Conservation (phyloP, 2,329 filamentous ascomycete genomes). For the Mollisiaceae sp. region DNA sequence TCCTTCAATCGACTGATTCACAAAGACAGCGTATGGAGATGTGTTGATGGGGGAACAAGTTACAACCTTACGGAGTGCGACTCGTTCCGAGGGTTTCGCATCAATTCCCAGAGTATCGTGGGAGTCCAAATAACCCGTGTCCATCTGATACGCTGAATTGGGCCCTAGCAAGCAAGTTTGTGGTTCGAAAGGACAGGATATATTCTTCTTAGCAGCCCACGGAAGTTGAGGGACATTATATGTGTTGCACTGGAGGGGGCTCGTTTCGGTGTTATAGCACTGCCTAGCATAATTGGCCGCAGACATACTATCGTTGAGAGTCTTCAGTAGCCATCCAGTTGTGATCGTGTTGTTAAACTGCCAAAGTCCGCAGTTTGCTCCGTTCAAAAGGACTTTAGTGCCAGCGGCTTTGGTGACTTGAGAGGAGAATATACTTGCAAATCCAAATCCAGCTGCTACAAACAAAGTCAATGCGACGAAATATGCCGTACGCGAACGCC, state of each 20-base stretch:
- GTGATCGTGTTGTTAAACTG: not conserved
- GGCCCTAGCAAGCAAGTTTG: conserved; percentile 13
- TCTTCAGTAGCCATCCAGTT: conserved; percentile 11
- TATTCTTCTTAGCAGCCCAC: conserved; percentile 20
- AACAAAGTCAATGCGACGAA: not conserved
- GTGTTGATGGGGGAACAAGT: conserved; percentile 20
- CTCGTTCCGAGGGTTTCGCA: conserved; percentile 14
- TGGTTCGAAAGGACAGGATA: conserved; percentile 22
- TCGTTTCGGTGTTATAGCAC: conserved; percentile 16
- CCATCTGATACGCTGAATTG: conserved; percentile 21
- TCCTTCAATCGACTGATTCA: conserved; percentile 8
- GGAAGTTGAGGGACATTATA: conserved; percentile 13
- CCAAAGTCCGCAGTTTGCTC: conserved; percentile 24
- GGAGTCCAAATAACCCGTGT: conserved; percentile 25
- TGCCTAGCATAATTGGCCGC: conserved; percentile 18
- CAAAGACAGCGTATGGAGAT: not conserved
- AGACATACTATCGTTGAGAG: conserved; percentile 14
- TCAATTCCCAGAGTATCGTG: conserved; percentile 24
- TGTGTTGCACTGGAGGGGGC: conserved; percentile 14
- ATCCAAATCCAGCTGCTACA: conserved; percentile 14
- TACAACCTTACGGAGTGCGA: conserved; percentile 15
- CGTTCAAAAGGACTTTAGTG: conserved; percentile 12
- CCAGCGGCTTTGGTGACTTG: conserved; percentile 21
- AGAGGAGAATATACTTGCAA: conserved; percentile 25
- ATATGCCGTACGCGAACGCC: not conserved